Percentiles rank a stretch among this genome's conserved stretches.
Evolutionary conservation across 2,329 filamentous ascomycete species (phyloP).

Genomic region (Grosmannia serpens): DNA sequence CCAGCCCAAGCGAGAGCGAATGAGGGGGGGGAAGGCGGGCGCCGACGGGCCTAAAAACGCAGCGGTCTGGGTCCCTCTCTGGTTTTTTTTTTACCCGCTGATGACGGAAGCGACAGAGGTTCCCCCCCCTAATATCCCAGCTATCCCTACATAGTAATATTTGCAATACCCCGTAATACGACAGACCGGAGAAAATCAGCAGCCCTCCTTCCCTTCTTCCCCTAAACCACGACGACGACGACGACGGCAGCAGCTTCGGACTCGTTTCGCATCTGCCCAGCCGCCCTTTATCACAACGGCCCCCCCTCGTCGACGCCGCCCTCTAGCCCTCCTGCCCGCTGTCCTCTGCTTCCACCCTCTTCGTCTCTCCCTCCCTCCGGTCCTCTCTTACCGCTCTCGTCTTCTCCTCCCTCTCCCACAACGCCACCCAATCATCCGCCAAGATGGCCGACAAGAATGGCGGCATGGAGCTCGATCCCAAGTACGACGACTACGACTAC

Average conservation of each 20-base stretch:
- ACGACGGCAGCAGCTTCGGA: not conserved
- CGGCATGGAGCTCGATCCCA: conserved; percentile 57
- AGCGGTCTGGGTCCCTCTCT: not conserved
- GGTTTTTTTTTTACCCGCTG: not conserved
- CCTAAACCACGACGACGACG: not conserved
- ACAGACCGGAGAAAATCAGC: not conserved
- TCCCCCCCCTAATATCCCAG: too few species aligned
- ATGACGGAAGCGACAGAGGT: not conserved
- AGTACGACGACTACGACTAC: conserved; percentile 95
- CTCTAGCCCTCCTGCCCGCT: too few species aligned
- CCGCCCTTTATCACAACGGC: too few species aligned
- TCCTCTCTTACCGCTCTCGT: not conserved
- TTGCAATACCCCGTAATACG: not conserved
- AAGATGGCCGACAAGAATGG: conserved; percentile 5
- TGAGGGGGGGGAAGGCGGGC: not conserved
- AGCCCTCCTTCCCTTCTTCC: not conserved
- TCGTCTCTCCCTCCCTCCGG: not conserved
- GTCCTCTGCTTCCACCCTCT: not conserved
- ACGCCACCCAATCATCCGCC: too few species aligned
- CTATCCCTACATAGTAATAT: too few species aligned
- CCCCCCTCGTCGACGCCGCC: too few species aligned
- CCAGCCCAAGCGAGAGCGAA: not conserved
- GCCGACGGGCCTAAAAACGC: not conserved
- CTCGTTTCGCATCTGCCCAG: too few species aligned
- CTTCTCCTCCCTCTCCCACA: not conserved